Evolutionary conservation across 202 grass and related monocot genomes (phyloP).

Genomic region (Alloteropsis angusta): DNA sequence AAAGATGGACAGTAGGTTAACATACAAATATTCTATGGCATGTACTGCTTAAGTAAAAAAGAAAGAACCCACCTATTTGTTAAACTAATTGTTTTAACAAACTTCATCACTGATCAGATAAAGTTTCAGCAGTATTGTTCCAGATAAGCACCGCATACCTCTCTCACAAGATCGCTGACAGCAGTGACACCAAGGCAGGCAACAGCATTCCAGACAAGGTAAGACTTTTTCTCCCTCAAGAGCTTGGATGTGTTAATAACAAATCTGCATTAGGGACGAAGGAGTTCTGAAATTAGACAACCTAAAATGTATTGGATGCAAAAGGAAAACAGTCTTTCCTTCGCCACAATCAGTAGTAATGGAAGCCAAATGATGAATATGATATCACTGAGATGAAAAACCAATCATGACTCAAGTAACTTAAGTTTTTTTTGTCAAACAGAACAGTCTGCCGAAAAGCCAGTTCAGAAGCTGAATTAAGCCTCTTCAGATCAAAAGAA

Average conservation of each 20-base stretch:
- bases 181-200: conserved; percentile 82
- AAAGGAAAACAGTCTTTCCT: neutral
- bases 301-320: neutral
- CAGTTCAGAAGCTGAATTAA: neutral
- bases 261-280: conserved; percentile 48
- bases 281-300: neutral
- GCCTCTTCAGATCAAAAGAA: neutral
- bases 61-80: neutral
- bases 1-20: neutral
- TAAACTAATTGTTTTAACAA: neutral
- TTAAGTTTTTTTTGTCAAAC: neutral
- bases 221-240: conserved; percentile 85
- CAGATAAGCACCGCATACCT: conserved; percentile 40
- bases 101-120: conserved; percentile 4
- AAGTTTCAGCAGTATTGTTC: neutral
- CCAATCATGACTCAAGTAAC: neutral
- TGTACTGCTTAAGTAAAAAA: neutral
- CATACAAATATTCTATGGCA: neutral
- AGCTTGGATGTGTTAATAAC: conserved; percentile 74
- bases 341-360: neutral
- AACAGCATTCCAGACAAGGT: conserved; percentile 87
- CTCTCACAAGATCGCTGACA: conserved; percentile 77
- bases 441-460: neutral
- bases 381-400: neutral
- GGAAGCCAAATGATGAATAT: neutral